phyloP scores from a whole-genome alignment of 495 filamentous ascomycete species.

The Cladorrhinum samala region DNA sequence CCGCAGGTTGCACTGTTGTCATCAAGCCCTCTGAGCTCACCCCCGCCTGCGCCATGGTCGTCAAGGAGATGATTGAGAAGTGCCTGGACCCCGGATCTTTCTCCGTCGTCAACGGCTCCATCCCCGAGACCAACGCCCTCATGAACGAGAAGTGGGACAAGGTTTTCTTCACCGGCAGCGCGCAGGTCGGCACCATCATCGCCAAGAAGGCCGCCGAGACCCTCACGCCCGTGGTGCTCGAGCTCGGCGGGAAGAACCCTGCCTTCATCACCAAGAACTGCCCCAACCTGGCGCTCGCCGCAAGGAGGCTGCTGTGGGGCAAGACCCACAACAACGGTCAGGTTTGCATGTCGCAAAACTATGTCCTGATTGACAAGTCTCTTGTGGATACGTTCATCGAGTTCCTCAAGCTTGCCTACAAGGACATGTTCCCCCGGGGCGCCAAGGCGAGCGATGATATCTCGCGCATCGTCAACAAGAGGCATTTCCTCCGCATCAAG shows the following conservation, averaged over 20 bases:
- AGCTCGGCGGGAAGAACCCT: constrained; percentile 88
- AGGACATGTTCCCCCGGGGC: constrained; percentile 81
- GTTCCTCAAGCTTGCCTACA: constrained; percentile 62
- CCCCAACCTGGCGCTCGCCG: constrained; percentile 74
- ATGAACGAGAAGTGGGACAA: constrained; percentile 92
- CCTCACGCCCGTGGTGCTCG: constrained; percentile 80
- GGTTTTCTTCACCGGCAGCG: constrained; percentile 89
- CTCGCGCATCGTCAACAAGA: constrained; percentile 68
- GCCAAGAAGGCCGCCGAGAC: constrained; percentile 88
- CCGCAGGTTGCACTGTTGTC: constrained; percentile 81
- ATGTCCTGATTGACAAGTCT: constrained; percentile 71
- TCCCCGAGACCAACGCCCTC: constrained; percentile 74
- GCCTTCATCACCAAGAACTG: constrained; percentile 74
- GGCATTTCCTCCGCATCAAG: constrained; percentile 79
- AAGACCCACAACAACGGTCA: constrained; percentile 84
- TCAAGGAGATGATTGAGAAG: constrained; percentile 69
- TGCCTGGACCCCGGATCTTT: constrained; percentile 74
- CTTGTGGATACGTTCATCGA: constrained; percentile 66
- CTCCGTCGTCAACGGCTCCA: constrained; percentile 68
- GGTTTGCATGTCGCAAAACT: constrained; percentile 84
- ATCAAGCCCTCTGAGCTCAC: constrained; percentile 86
- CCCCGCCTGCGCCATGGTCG: constrained; percentile 63
- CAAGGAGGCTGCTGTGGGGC: constrained; percentile 77
- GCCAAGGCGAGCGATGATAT: constrained; percentile 68
- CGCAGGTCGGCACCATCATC: constrained; percentile 75